Conservation (phyloP, 139 green algal species). For the Micromonas commoda region DNA sequence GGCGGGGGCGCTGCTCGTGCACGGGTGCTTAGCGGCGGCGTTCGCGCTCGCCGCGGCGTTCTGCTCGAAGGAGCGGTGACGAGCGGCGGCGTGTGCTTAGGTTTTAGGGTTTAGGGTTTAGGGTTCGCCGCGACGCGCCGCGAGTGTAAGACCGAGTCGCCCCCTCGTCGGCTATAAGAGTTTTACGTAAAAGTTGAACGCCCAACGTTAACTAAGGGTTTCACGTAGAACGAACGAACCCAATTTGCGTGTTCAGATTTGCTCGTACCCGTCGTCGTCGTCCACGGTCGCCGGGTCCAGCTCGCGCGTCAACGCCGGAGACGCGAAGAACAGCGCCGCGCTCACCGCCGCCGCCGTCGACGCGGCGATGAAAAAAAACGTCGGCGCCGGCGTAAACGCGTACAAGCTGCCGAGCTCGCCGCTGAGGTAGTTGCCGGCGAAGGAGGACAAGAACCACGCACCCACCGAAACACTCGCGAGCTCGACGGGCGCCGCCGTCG, state of each 20-base stretch:
- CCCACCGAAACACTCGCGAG: conserved; percentile 16
- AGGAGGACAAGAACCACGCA: conserved; percentile 20
- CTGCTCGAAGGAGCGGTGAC: no score
- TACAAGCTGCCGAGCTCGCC: conserved; percentile 5
- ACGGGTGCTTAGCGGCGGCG: background rate
- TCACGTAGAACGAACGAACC: no score
- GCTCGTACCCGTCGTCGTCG: no score
- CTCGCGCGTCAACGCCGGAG: background rate
- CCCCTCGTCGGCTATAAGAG: no score
- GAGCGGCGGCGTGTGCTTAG: no score
- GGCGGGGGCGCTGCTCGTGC: background rate
- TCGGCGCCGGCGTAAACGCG: background rate
- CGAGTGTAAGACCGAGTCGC: no score
- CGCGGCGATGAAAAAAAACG: conserved; percentile 1
- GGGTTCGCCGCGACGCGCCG: no score
- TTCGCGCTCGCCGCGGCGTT: background rate
- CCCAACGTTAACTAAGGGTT: no score
- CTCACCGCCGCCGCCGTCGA: background rate
- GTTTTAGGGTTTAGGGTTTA: no score
- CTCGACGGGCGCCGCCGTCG: conserved; percentile 8
- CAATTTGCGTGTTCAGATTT: no score
- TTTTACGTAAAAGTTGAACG: no score
- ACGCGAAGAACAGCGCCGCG: background rate
- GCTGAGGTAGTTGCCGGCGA: conserved; percentile 23
- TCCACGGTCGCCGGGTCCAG: background rate